Evolutionary conservation across 1,139 yeast species (phyloP), one percentile per base, ranked within the genome.

Genomic region (Lodderomyces orthopsilosis): DNA sequence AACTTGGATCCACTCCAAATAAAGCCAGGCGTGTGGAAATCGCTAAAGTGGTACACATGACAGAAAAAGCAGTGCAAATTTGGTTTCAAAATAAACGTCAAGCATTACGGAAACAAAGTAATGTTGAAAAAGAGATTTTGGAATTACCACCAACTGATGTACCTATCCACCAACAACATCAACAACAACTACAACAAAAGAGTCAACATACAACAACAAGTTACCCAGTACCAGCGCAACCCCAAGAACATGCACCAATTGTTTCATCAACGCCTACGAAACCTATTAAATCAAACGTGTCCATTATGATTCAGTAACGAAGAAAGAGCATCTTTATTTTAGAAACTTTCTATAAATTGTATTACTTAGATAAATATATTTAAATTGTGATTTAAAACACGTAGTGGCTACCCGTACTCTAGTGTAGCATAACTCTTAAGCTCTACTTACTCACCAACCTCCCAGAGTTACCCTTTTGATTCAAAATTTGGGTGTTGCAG

Each of bases 1-100:
- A 75, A 46, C 59, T 70, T 41, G 91, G 95, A 44, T 72, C 82
- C 38, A 89, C 95, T 38, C 98, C 98, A 39, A 85, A 85, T 61
- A 85, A 84, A 61, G 66, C 75, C 41, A 75, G 85, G 56, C 79
- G 98, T 53, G 73, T 80, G 38, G 84, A 81, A 51, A 86, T 93
- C 52, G 95, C 97, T 13, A 64, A 68, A 28, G 79, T 74, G 51
- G 95, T 93, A 36, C 81, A 81, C 50, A 93, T 91, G 98, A 79
- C 93, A n/a, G 97, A 90, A 62, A 90, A 90, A 62, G 95, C 97
- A 1, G 95, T 93, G 24, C 98, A 93, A 66, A 89, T 93, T 51
- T 93, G 98, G 98, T 93, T 93, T 66, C 98, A 93, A 66, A 93
- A 93, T 65, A 86, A 83, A 62, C 81, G 98, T 63, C 98, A 93